These are phyloP conservation scores for Sideroxylon spinosum DNA, from an alignment of 179 eudicot genomes.

Conservation along the genomic window DNA sequence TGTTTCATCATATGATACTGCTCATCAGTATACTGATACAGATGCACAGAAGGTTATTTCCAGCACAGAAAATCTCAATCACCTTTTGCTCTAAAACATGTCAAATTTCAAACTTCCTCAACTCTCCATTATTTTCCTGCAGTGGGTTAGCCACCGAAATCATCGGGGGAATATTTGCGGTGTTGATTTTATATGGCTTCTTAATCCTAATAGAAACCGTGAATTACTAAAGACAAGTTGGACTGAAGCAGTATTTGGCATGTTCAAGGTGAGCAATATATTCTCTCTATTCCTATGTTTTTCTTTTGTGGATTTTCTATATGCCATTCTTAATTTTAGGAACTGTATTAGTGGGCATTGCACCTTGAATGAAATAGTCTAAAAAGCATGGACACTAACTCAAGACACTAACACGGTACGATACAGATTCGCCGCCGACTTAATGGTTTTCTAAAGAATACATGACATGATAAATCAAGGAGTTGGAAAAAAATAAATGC, in stretches of 20 bases:
- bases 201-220: slow-evolving; percentile 78
- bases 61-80: not conserved
- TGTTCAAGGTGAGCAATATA: slow-evolving; percentile 69
- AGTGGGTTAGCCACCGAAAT: slow-evolving; percentile 99
- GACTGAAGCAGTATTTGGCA: slow-evolving; percentile 92
- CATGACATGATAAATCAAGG: too few relatives aligned
- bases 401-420: too few relatives aligned
- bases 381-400: not conserved
- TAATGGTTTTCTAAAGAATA: too few relatives aligned
- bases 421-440: too few relatives aligned
- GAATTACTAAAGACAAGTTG: slow-evolving; percentile 88
- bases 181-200: slow-evolving; percentile 99
- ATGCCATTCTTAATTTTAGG: not conserved
- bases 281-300: not conserved
- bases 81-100: not conserved
- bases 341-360: not conserved
- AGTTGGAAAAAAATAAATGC: too few relatives aligned
- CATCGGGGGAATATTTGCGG: slow-evolving; percentile 96
- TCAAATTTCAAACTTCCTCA: not conserved
- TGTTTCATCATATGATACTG: slow-evolving; percentile 97
- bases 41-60: slow-evolving; percentile 84
- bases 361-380: not conserved
- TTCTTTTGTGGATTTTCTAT: not conserved
- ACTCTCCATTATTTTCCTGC: slow-evolving; percentile 19
- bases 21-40: slow-evolving; percentile 89